Base-by-base conservation (phyloP, 805 yeast species). In the Metschnikowia orientalis region DNA sequence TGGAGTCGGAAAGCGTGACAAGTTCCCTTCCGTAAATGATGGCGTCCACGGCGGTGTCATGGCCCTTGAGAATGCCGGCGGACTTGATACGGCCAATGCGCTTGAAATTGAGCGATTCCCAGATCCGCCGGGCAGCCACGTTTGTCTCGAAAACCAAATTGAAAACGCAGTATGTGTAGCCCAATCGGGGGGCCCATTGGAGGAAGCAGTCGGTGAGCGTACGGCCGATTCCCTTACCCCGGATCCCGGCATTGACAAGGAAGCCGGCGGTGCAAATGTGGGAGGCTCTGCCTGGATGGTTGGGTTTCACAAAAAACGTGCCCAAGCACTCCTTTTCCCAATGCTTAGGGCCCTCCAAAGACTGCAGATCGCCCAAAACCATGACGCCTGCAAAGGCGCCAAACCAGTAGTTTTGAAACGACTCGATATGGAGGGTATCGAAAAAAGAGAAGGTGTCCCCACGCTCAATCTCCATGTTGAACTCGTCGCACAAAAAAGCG, bases 311-410 rank as follows among this genome's bases (percentile, higher is more conserved):
- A 53, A 73, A 79, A 52, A 90, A 88, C 2, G 89, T 74, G 1
- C 97, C 98, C 28, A 92, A 65, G 54, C 97, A 90, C 53, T 82
- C 89, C 48, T 84, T 86, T 40, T 88, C 94, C 96, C 97, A 89
- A 52, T 81, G 87, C 32, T 81, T 73, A 22, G 69, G 54, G 8
- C 69, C 65, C 33, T 65, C 69, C 11, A 73, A 56, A 5, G 54
- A 44, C 0, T 75, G 64, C 0, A 65, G 50, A 51, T 84, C 92
- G 3, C 97, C 97, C n/a, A 87, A 63, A 38, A 63, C 79, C 86
- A 69, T 79, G 13, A 75, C 75, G 18, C 86, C 95, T 1, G 84
- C 86, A 57, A 85, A 81, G 4, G 83, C 71, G 2, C 86, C 80
- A 54, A 92, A 88, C 98, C 98, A 90, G 51, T 79, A 81, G 40